phyloP scores from a whole-genome alignment of 208 protist species.

The Strigomonas culicis region DNA sequence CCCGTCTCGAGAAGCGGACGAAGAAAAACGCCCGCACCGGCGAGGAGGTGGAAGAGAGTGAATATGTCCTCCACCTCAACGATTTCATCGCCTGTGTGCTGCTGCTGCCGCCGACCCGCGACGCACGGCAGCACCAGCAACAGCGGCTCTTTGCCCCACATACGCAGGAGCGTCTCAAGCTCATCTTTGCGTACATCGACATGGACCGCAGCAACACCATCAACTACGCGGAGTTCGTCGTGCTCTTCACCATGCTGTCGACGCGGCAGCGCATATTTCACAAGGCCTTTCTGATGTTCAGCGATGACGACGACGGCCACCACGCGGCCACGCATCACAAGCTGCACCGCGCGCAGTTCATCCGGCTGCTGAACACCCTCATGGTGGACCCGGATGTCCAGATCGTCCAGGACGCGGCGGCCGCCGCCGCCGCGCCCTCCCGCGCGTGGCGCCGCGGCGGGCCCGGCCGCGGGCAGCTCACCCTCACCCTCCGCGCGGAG shows the following conservation, averaged over 20 bases:
- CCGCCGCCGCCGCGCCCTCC: not conserved
- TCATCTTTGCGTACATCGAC: constrained; percentile 50
- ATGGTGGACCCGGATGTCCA: constrained; percentile 69
- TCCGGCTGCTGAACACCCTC: constrained; percentile 51
- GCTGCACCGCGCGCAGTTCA: constrained; percentile 45
- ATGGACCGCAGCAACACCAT: constrained; percentile 41
- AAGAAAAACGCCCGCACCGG: not conserved
- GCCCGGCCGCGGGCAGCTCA: not conserved
- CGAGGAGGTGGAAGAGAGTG: constrained; percentile 11
- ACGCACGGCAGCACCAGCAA: not conserved
- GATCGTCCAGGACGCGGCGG: constrained; percentile 19
- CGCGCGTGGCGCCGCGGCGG: not conserved
- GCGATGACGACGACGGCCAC: constrained; percentile 42
- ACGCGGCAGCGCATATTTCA: constrained; percentile 28
- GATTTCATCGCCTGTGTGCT: constrained; percentile 52
- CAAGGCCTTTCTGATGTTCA: constrained; percentile 60
- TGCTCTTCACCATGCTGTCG: constrained; percentile 68
- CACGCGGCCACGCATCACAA: too few species aligned
- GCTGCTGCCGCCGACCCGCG: constrained; percentile 17
- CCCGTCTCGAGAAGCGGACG: not conserved
- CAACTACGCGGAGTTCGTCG: constrained; percentile 63
- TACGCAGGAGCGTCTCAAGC: constrained; percentile 19
- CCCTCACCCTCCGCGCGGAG: not conserved
- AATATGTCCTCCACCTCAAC: constrained; percentile 30
- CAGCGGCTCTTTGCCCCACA: constrained; percentile 10